A percentile compares a stretch with the other conserved stretches of the same genome.
phyloP scores from a whole-genome alignment of 2,329 filamentous ascomycete genomes.

The Botrytis tulipae region DNA sequence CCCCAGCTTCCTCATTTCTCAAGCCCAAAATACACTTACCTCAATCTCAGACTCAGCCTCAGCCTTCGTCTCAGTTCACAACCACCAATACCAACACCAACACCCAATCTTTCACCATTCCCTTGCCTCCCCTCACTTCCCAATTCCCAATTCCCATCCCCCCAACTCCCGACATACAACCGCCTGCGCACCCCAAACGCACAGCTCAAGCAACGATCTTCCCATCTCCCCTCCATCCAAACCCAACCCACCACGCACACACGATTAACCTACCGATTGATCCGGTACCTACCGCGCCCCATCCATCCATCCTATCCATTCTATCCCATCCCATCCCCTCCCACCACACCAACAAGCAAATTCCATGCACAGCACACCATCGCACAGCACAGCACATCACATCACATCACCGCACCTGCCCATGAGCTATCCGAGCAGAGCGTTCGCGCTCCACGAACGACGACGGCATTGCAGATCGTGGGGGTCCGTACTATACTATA shows the following conservation, averaged over 20 bases:
- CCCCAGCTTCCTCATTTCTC: neutral
- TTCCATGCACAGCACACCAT: neutral
- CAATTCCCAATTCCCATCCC: neutral
- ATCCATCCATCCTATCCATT: neutral
- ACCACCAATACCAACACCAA: neutral
- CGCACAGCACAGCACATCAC: neutral
- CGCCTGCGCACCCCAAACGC: neutral
- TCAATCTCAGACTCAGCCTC: neutral
- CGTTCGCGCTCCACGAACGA: neutral
- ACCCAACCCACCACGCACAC: neutral
- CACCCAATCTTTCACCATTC: neutral
- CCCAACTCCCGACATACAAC: neutral
- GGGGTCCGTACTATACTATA: neutral
- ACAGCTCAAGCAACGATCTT: conserved; percentile 18
- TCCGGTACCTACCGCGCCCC: neutral
- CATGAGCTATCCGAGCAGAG: neutral
- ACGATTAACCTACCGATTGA: neutral
- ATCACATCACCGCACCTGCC: conserved; percentile 11
- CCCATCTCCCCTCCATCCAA: neutral
- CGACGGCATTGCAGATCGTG: neutral
- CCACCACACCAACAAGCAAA: neutral
- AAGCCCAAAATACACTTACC: neutral
- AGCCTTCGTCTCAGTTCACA: neutral
- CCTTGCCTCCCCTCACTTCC: neutral
- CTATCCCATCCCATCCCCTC: neutral